Evolutionary conservation across 1,284 basidiomycete genomes (phyloP), one percentile per base, ranked within the genome.

Genomic region (Rhodotorula glutinis): DNA sequence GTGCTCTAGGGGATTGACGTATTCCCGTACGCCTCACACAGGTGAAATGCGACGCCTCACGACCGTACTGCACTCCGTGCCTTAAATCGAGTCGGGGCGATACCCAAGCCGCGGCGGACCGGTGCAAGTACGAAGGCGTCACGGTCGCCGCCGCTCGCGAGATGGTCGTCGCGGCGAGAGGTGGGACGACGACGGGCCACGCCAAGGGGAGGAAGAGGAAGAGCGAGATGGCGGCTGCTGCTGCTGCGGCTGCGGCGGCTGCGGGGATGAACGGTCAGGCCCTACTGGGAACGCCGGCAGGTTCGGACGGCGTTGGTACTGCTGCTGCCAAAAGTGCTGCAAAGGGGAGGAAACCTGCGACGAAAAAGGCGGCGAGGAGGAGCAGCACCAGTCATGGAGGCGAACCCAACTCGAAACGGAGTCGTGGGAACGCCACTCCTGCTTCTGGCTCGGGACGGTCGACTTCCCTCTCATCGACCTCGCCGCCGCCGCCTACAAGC

Each of bases 81-180:
- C 58, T 63, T 40, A 72, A 72, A 23, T 72, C 71, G 2, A 63
- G 67, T 16, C 60, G 65, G 14, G 68, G 71, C 40, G 61, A 67
- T 40, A 7, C 19, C 1, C 2, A 40, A 9, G 25, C 60, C 25
- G 63, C 63, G 0, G 40, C 16, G 3, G 23, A 29, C 10, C 67
- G 62, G 47, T 72, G 71, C 44, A 64, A 58, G 46, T 72, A 72
- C 63, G 71, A 72, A n/a, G 71, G 71, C 14, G 64, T 63, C 8
- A 62, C 62, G 5, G 66, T 68, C 52, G 66, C 66, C 8, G 63
- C 63, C 33, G 66, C 66, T 2, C 51, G 66, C 19, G 62, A 64
- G 38, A 46, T 51, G 11, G 58, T 53, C 2, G 57, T 59, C 3
- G 51, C 68, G 0, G 62, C 64, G n/a, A 33, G 57, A 44, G 65